A percentile compares a stretch with the other conserved stretches of the same genome.
phyloP scores from a whole-genome alignment of 164 flowering plant genomes.

The Vitis cinerea region DNA sequence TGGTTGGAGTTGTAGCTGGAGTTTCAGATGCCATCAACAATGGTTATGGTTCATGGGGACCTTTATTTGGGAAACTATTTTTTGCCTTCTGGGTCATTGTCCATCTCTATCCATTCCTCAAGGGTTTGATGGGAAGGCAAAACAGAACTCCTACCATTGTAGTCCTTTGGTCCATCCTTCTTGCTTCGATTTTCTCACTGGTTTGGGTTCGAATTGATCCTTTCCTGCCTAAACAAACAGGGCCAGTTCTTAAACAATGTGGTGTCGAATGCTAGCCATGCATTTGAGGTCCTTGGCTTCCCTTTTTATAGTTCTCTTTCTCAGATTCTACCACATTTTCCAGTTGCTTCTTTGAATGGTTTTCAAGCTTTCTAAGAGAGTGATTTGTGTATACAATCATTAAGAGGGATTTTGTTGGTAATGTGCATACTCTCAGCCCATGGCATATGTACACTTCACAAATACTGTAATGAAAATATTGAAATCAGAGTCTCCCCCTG shows the following conservation, averaged over 20 bases:
- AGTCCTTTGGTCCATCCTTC: constrained; percentile 43
- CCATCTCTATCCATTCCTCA: constrained; percentile 52
- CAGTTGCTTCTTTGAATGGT: no score
- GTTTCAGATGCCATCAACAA: constrained; percentile 43
- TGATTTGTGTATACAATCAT: no score
- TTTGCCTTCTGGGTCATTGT: constrained; percentile 48
- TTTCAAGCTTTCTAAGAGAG: no score
- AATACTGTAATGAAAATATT: no score
- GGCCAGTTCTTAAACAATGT: constrained; percentile 42
- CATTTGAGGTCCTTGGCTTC: no score
- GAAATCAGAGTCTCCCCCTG: no score
- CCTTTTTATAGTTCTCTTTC: no score
- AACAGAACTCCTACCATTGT: constrained; percentile 52
- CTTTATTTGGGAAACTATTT: constrained; percentile 42
- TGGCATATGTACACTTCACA: no score
- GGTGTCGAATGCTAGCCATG: constrained; percentile 35
- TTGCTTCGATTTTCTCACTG: constrained; percentile 40
- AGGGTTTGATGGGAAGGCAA: constrained; percentile 49
- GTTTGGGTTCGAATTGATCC: constrained; percentile 50
- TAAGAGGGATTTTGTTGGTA: no score
- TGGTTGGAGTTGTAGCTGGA: constrained; percentile 51
- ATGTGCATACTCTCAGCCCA: no score
- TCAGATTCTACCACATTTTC: no score
- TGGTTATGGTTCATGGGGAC: constrained; percentile 48
- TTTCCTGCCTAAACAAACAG: constrained; percentile 45